A percentile compares a stretch with the other conserved stretches of the same genome.
Evolutionary conservation across 805 yeast genomes (phyloP).

Genomic region (Lipomyces anomalus): DNA sequence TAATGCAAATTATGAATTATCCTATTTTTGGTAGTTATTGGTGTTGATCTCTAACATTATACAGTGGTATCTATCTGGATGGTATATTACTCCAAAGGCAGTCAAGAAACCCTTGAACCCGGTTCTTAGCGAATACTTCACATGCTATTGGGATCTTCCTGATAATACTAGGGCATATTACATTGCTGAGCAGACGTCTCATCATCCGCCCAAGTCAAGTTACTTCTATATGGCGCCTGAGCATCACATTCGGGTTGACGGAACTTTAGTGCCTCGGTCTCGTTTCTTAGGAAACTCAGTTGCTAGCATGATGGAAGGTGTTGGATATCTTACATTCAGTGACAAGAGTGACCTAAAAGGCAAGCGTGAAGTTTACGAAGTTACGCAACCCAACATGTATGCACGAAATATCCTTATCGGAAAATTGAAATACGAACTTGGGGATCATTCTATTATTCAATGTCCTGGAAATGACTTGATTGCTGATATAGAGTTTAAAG

Average conservation of each 20-base stretch:
- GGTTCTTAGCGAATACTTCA: conserved; percentile 82
- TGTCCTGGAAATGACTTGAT: conserved; percentile 53
- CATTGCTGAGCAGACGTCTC: conserved; percentile 90
- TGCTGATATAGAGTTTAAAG: conserved; percentile 87
- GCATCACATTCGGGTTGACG: conserved; percentile 77
- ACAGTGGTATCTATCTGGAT: conserved; percentile 83
- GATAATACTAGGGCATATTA: conserved; percentile 69
- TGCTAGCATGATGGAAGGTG: conserved; percentile 95
- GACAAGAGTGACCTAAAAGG: conserved; percentile 46
- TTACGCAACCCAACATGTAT: conserved; percentile 94
- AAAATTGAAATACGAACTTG: conserved; percentile 79
- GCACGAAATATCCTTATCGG: conserved; percentile 93
- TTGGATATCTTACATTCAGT: conserved; percentile 62
- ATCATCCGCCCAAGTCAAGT: conserved; percentile 97
- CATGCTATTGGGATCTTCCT: conserved; percentile 88
- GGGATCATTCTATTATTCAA: conserved; percentile 79
- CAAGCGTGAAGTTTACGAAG: conserved; percentile 61
- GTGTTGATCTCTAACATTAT: not conserved
- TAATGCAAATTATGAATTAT: not conserved
- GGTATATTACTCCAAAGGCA: conserved; percentile 99
- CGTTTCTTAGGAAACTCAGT: conserved; percentile 91
- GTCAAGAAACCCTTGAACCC: conserved; percentile 97
- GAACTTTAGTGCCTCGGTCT: conserved; percentile 80
- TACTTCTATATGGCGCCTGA: conserved; percentile 86
- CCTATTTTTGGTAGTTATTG: not conserved